Conservation (phyloP, 768 basidiomycete species). For the Amanita subjunquillea region DNA sequence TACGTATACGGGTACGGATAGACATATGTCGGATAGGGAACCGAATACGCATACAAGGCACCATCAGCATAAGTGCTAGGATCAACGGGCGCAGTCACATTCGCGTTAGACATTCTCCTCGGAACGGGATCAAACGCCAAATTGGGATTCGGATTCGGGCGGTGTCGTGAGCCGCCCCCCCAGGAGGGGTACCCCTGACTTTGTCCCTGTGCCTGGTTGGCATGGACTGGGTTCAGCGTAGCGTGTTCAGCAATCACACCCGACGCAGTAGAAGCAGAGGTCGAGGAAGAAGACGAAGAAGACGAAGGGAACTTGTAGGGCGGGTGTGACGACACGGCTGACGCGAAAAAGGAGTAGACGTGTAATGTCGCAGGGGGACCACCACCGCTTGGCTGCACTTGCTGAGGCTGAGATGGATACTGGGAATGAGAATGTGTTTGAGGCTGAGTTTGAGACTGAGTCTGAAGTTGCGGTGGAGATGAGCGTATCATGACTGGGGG, state of each 20-base stretch:
- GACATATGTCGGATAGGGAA: neutral
- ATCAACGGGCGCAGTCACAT: neutral
- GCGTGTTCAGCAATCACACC: neutral
- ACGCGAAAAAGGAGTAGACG: conserved; percentile 2
- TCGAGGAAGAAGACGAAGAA: neutral
- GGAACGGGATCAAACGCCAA: neutral
- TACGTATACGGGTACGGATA: neutral
- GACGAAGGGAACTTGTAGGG: conserved; percentile 1
- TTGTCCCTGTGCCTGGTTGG: neutral
- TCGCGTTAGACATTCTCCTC: neutral
- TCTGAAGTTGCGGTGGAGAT: neutral
- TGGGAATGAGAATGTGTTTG: neutral
- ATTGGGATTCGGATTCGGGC: neutral
- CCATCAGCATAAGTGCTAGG: neutral
- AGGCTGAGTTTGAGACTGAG: neutral
- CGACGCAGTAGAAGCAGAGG: neutral
- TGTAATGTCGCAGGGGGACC: neutral
- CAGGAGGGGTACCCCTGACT: neutral
- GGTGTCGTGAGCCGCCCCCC: neutral
- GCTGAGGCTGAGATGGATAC: neutral
- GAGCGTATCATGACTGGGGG: neutral
- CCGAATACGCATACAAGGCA: neutral
- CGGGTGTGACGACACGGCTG: conserved; percentile 1
- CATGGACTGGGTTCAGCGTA: neutral
- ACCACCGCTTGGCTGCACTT: neutral